Percentiles rank a stretch among this genome's conserved stretches.
Conservation (phyloP, 1,139 yeast genomes). For the Yamadazyma triangularis region DNA sequence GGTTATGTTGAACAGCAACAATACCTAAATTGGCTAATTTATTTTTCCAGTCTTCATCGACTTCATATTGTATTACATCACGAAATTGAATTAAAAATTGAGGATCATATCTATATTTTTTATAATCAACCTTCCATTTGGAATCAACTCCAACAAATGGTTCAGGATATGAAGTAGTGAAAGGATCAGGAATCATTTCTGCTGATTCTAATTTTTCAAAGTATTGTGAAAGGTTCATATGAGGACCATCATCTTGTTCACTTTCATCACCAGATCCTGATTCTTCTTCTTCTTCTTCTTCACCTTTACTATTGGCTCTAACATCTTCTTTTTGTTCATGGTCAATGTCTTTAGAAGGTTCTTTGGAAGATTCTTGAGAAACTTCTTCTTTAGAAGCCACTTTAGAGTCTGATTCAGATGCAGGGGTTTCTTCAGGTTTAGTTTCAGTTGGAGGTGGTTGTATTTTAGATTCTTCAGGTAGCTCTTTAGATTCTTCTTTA, state of each 20-base stretch:
- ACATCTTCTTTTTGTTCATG: no score
- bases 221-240: conserved; percentile 50
- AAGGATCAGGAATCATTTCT: conserved; percentile 55
- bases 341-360: conserved; percentile 1
- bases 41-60: conserved; percentile 66
- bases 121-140: conserved; percentile 40
- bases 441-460: conserved; percentile 2
- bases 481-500: conserved; percentile 2
- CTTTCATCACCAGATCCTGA: conserved; percentile 18
- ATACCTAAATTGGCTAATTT: conserved; percentile 51
- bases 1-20: conserved; percentile 16
- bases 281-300: conserved; percentile 16
- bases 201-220: conserved; percentile 48
- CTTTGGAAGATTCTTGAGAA: conserved; percentile 2
- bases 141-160: conserved; percentile 51
- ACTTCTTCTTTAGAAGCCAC: no score
- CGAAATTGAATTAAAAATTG: conserved; percentile 79
- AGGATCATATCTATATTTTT: conserved; percentile 70
- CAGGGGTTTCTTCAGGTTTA: conserved; percentile 1
- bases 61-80: conserved; percentile 50
- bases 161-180: conserved; percentile 55
- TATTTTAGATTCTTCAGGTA: no score
- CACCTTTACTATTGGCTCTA: no score
- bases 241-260: conserved; percentile 21
- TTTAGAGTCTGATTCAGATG: conserved; percentile 3